Percentiles rank a stretch among this genome's conserved stretches.
Evolutionary conservation across 2,329 filamentous ascomycete genomes (phyloP).

Genomic region (Helminthosporium solani): DNA sequence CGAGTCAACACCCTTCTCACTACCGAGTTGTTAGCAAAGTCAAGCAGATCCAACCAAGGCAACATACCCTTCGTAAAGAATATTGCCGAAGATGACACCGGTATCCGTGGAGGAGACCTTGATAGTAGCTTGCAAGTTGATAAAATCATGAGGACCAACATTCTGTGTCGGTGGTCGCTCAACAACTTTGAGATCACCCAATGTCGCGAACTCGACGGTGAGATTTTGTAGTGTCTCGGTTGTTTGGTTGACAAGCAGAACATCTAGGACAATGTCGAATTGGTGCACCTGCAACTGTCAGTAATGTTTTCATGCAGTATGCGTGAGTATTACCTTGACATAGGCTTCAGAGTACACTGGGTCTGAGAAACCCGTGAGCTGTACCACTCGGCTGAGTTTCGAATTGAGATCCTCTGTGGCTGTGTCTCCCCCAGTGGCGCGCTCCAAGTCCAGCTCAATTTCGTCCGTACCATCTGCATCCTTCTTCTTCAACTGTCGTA

Average conservation of each 20-base stretch:
- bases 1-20: constrained; percentile 62
- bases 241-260: constrained; percentile 95
- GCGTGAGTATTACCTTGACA: constrained; percentile 66
- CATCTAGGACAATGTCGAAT: constrained; percentile 96
- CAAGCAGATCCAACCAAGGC: neutral
- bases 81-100: constrained; percentile 97
- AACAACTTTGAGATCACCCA: constrained; percentile 96
- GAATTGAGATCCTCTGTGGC: constrained; percentile 83
- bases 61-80: constrained; percentile 82
- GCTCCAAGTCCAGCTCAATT: constrained; percentile 86
- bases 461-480: constrained; percentile 77
- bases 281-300: constrained; percentile 65
- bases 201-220: constrained; percentile 96
- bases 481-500: constrained; percentile 90
- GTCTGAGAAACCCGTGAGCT: constrained; percentile 97
- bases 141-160: constrained; percentile 90
- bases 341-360: constrained; percentile 99
- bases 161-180: constrained; percentile 96
- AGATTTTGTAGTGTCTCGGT: constrained; percentile 95
- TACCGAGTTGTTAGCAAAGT: constrained; percentile 66
- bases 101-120: constrained; percentile 98
- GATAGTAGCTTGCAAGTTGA: constrained; percentile 97
- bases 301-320: neutral
- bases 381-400: constrained; percentile 93
- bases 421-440: constrained; percentile 87